phyloP scores from a whole-genome alignment of 1,139 yeast genomes.

The Diutina siamensis region DNA sequence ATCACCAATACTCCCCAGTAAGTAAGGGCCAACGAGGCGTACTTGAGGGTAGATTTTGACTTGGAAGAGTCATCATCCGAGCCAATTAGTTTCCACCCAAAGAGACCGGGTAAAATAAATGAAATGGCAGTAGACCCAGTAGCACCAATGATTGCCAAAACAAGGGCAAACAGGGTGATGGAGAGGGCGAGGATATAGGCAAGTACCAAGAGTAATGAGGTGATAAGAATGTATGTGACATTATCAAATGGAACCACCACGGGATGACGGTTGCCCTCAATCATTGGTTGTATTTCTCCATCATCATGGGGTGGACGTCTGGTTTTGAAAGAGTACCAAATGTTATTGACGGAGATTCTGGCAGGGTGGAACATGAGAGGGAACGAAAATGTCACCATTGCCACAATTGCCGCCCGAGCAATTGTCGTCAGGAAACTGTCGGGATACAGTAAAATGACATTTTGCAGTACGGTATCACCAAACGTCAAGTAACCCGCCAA shows the following conservation, averaged over 20 bases:
- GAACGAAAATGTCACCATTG: slow-evolving; percentile 77
- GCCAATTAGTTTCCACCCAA: slow-evolving; percentile 40
- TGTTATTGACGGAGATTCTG: slow-evolving; percentile 71
- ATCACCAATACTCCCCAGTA: slow-evolving; percentile 33
- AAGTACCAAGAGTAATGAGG: slow-evolving; percentile 29
- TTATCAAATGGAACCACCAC: slow-evolving; percentile 41
- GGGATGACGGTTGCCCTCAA: slow-evolving; percentile 1
- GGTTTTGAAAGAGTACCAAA: slow-evolving; percentile 36
- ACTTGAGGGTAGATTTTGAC: not conserved
- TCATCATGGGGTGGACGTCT: not conserved
- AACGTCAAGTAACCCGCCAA: slow-evolving; percentile 34
- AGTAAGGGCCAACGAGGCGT: slow-evolving; percentile 17
- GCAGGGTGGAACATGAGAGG: slow-evolving; percentile 94
- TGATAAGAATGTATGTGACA: slow-evolving; percentile 33
- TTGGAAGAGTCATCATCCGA: not conserved
- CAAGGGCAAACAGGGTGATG: slow-evolving; percentile 42
- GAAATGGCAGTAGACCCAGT: slow-evolving; percentile 52
- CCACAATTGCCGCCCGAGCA: slow-evolving; percentile 66
- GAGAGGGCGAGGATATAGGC: slow-evolving; percentile 36
- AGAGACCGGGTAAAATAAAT: slow-evolving; percentile 47
- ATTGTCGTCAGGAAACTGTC: slow-evolving; percentile 38
- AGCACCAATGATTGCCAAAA: slow-evolving; percentile 48
- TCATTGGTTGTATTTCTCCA: slow-evolving; percentile 11
- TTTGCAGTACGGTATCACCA: slow-evolving; percentile 46
- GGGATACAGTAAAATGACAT: slow-evolving; percentile 63